These are phyloP conservation scores for Nemania diffusa DNA, from an alignment of 2,329 filamentous ascomycete species.

Conservation along the genomic window DNA sequence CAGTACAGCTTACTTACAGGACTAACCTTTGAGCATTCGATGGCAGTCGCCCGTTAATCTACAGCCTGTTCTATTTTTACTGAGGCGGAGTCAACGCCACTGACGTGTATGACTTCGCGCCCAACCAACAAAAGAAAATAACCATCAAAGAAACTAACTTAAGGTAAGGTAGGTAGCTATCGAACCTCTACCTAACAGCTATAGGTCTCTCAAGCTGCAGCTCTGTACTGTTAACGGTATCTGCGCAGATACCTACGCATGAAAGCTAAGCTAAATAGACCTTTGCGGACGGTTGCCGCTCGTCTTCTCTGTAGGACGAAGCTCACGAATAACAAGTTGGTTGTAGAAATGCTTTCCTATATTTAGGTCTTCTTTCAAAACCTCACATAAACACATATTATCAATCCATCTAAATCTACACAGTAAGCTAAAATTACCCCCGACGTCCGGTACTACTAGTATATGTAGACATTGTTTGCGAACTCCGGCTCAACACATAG, in stretches of 20 bases:
- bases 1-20: no score
- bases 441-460: not conserved
- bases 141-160: not conserved
- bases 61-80: not conserved
- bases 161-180: no score
- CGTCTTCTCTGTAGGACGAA: not conserved
- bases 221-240: no score
- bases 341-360: not conserved
- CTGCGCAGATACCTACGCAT: no score
- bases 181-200: no score
- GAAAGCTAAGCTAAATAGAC: no score
- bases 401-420: not conserved
- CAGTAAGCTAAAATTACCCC: no score
- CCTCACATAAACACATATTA: not conserved
- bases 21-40: not conserved
- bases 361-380: not conserved
- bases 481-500: not conserved
- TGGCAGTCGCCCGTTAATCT: no score
- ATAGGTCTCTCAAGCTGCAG: no score
- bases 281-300: not conserved
- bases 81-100: not conserved
- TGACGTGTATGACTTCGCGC: not conserved
- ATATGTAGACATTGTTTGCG: not conserved
- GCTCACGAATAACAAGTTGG: not conserved
- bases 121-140: not conserved